These are phyloP conservation scores for Leptographium procerum DNA, from an alignment of 2,329 filamentous ascomycete species.

Conservation along the genomic window DNA sequence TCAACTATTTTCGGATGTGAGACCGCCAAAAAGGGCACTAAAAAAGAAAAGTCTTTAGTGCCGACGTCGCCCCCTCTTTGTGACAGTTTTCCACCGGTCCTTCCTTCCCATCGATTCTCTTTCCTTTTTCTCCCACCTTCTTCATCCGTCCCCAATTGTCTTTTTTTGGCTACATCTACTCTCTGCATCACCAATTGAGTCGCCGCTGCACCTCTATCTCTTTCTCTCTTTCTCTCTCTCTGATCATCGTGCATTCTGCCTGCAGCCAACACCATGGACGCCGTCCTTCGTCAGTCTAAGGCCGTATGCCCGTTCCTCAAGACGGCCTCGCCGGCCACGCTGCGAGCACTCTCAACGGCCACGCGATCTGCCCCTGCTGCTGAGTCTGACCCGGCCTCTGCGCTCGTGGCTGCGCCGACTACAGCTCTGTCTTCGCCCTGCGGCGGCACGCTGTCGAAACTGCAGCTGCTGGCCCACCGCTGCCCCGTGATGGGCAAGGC, in stretches of 20 bases:
- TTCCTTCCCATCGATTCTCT: not conserved
- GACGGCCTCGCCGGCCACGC: constrained; percentile 81
- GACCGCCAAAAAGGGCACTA: not conserved
- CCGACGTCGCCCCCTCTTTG: not conserved
- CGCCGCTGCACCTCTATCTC: not conserved
- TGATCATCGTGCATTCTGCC: not conserved
- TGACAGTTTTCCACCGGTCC: not conserved
- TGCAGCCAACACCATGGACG: constrained; percentile 60
- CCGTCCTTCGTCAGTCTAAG: constrained; percentile 88
- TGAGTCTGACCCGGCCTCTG: constrained; percentile 28
- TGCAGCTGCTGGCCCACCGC: constrained; percentile 85
- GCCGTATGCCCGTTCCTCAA: constrained; percentile 96
- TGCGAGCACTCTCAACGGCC: constrained; percentile 77
- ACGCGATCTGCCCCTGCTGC: constrained; percentile 34
- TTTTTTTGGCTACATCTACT: not conserved
- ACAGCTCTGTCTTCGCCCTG: constrained; percentile 46
- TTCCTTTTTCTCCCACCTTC: not conserved
- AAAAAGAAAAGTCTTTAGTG: not conserved
- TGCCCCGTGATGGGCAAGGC: constrained; percentile 99
- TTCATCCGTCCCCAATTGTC: not conserved
- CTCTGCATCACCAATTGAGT: not conserved
- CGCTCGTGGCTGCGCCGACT: not conserved
- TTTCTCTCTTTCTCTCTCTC: not conserved
- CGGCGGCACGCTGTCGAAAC: constrained; percentile 90
- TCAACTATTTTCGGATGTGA: not conserved